Conservation (phyloP, 257 asterid species). For the Buddleja alternifolia region DNA sequence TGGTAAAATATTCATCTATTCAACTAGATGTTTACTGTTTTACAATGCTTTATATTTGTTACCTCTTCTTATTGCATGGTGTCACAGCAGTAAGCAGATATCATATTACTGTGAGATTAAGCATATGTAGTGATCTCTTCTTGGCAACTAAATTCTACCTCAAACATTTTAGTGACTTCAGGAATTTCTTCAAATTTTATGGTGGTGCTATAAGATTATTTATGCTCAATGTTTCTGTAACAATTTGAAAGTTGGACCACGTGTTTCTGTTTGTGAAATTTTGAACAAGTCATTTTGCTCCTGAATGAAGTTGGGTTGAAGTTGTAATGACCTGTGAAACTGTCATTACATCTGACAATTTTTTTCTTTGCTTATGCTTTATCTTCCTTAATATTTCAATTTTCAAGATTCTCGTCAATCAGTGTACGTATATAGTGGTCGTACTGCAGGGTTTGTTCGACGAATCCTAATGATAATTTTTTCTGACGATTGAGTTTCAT, state of each 20-base stretch:
- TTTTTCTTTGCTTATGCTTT: neutral
- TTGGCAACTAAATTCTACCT: neutral
- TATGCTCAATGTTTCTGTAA: neutral
- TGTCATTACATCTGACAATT: neutral
- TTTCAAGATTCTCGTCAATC: neutral
- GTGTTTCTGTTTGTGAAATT: neutral
- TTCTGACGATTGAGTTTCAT: constrained; percentile 8
- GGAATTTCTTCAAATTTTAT: constrained; percentile 3
- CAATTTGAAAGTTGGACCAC: neutral
- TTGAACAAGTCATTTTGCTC: neutral
- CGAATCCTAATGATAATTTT: neutral
- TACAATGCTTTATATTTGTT: neutral
- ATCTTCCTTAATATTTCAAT: neutral
- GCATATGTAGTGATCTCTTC: constrained; percentile 7
- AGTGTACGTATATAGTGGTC: neutral
- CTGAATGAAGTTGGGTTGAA: constrained; percentile 12
- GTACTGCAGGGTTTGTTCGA: neutral
- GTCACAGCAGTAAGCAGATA: neutral
- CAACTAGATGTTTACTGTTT: constrained; percentile 10
- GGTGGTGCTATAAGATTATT: neutral
- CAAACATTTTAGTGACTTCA: constrained; percentile 10
- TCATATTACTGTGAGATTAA: neutral
- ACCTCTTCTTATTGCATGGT: neutral
- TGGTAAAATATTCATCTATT: constrained; percentile 51
- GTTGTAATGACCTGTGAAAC: constrained; percentile 1